Base-by-base conservation (phyloP, 116 monocot genomes). In the Cymodocea nodosa region DNA sequence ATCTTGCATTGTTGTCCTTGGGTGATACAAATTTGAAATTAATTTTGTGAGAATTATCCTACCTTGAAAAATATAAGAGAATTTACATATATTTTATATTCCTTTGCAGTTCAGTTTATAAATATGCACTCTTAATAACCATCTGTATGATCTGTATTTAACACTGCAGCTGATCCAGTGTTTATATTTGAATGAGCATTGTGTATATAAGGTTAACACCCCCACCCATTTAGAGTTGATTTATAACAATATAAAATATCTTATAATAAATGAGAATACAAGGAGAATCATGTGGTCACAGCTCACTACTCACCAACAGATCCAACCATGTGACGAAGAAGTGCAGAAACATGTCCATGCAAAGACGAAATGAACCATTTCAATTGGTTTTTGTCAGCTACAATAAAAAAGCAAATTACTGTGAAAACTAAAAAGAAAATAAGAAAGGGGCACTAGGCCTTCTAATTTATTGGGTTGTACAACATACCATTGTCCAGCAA, bases 291-390 rank as follows among this genome's bases (percentile, higher is more conserved):
- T 55, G 22, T 56, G 22, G 56, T 56, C 23, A 56, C 23, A 56
- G 23, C 11, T 40, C 68, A n/a, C 4, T 22, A 62, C 78, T 35
- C 80, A 87, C 90, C 91, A 80, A 87, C 79, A 61, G 87, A 89
- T 73, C 87, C 95, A 11, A 95, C 85, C 25, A 81, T 68, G 73
- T 95, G 95, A 23, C 91, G 85, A 44, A 95, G 81, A 80, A 90
- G 91, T 70, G 74, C 81, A 65, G 83, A 70, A 61, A 95, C 90
- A 64, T 87, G 78, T 13, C 95, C 87, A 78, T 85, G 91, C 22
- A 95, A 77, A 76, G 95, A 85, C 25, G 95, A 90, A 49, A 90
- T 71, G 54, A 95, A 95, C 66, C 71, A 76, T 68, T 87, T 88
- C 22, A 97, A 57, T 51, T 97, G 97, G 44, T 80, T 84, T 70